phyloP scores from a whole-genome alignment of 352 stramenopile species.

The Phytopythium ostracodes region DNA sequence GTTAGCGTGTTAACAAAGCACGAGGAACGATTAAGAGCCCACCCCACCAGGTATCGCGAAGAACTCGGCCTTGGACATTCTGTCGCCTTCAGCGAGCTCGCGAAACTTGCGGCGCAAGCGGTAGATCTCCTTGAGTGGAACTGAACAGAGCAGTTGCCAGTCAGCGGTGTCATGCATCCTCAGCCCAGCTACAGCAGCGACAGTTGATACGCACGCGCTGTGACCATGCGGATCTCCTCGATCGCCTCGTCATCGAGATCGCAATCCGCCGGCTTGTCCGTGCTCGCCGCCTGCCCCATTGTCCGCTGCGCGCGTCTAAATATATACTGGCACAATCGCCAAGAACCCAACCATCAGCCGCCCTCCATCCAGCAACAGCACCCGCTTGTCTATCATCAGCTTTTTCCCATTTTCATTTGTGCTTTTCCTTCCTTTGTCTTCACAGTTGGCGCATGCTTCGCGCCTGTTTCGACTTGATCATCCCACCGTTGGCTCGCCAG shows the following conservation, averaged over 20 bases:
- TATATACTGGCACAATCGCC: not conserved
- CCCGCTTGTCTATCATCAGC: slow-evolving; percentile 1
- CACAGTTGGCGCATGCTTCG: not conserved
- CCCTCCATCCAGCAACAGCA: not conserved
- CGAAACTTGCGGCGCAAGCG: slow-evolving; percentile 44
- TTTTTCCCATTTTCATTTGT: not conserved
- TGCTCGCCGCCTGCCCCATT: slow-evolving; percentile 20
- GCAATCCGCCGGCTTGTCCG: slow-evolving; percentile 17
- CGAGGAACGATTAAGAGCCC: too few relatives aligned
- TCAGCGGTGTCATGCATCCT: too few relatives aligned
- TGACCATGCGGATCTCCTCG: slow-evolving; percentile 61
- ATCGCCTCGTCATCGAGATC: slow-evolving; percentile 56
- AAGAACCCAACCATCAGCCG: too few relatives aligned
- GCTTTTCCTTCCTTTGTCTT: not conserved
- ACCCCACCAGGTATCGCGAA: slow-evolving; percentile 25
- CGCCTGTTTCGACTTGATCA: not conserved
- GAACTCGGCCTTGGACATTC: slow-evolving; percentile 60
- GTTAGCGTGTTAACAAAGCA: too few relatives aligned
- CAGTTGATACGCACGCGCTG: slow-evolving; percentile 25
- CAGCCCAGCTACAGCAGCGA: too few relatives aligned
- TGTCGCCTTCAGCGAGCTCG: slow-evolving; percentile 24
- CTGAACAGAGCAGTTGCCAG: slow-evolving; percentile 13
- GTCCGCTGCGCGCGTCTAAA: not conserved
- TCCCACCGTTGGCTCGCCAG: not conserved
- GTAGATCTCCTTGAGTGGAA: slow-evolving; percentile 49